Evolutionary conservation across 2,329 filamentous ascomycete genomes (phyloP).

Genomic region (Ophiostoma himal-ulmi): DNA sequence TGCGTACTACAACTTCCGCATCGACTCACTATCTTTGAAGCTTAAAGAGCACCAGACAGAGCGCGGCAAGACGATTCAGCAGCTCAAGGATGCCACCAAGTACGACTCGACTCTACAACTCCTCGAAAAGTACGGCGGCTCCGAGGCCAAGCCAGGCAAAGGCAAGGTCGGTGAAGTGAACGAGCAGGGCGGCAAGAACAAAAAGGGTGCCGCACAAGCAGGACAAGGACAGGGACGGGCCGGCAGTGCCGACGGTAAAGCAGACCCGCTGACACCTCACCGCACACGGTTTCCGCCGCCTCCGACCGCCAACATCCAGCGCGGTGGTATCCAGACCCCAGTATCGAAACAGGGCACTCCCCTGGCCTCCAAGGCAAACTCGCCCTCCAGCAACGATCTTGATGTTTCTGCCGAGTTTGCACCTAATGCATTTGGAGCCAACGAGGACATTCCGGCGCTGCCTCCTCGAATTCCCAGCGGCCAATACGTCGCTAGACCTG

Average conservation of each 20-base stretch:
- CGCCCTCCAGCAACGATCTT: background rate
- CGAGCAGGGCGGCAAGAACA: background rate
- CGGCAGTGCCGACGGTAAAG: background rate
- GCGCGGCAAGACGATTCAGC: slow-evolving; percentile 81
- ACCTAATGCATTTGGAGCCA: slow-evolving; percentile 58
- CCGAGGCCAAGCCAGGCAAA: slow-evolving; percentile 44
- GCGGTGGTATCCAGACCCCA: background rate
- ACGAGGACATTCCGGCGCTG: slow-evolving; percentile 11
- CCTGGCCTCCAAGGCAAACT: background rate
- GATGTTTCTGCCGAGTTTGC: slow-evolving; percentile 61
- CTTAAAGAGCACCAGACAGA: slow-evolving; percentile 73
- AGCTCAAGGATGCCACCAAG: slow-evolving; percentile 88
- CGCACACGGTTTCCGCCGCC: slow-evolving; percentile 53
- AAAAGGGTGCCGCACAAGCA: background rate
- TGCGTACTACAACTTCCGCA: slow-evolving; percentile 73
- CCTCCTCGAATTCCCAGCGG: slow-evolving; percentile 18
- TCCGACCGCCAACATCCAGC: slow-evolving; percentile 57
- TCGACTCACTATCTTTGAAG: slow-evolving; percentile 60
- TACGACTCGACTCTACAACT: slow-evolving; percentile 92
- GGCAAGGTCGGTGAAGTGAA: slow-evolving; percentile 23
- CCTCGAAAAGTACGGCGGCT: slow-evolving; percentile 85
- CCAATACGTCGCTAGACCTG: slow-evolving; percentile 27
- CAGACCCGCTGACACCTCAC: slow-evolving; percentile 27
- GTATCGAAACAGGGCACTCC: slow-evolving; percentile 8
- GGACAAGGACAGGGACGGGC: background rate